Percentiles rank a stretch among this genome's conserved stretches.
phyloP scores from a whole-genome alignment of 257 asterid species.

The Petrea volubilis region DNA sequence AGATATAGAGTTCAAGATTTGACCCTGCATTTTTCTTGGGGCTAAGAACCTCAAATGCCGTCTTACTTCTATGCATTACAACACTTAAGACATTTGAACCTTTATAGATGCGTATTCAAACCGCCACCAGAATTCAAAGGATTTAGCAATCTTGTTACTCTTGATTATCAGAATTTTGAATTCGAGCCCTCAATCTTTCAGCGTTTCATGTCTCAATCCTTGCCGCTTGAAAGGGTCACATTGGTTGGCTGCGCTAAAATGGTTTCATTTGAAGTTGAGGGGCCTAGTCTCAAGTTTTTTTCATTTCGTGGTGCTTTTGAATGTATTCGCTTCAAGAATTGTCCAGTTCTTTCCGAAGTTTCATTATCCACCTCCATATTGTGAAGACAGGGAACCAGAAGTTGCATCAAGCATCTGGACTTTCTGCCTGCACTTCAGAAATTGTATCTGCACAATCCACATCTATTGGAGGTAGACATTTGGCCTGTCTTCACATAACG shows the following conservation, averaged over 20 bases:
- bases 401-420: not conserved
- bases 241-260: not conserved
- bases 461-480: not conserved
- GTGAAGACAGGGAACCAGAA: too few relatives aligned
- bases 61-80: constrained; percentile 11
- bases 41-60: not conserved
- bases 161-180: not conserved
- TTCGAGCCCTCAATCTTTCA: not conserved
- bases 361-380: not conserved
- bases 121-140: constrained; percentile 18
- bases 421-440: constrained; percentile 3
- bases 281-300: constrained; percentile 8
- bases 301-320: constrained; percentile 1
- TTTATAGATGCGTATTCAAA: constrained; percentile 1
- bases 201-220: constrained; percentile 13
- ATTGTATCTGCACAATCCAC: not conserved
- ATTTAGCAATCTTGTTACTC: constrained; percentile 7
- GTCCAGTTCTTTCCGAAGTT: constrained; percentile 13
- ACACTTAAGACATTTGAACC: not conserved
- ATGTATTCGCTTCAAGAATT: constrained; percentile 14
- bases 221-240: not conserved
- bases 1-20: not conserved
- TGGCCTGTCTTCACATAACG: too few relatives aligned
- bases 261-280: constrained; percentile 9
- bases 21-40: not conserved